Percentiles rank a stretch among this genome's conserved stretches.
Evolutionary conservation across 2,329 filamentous ascomycete genomes (phyloP).

Genomic region (Pseudonectria buxi): DNA sequence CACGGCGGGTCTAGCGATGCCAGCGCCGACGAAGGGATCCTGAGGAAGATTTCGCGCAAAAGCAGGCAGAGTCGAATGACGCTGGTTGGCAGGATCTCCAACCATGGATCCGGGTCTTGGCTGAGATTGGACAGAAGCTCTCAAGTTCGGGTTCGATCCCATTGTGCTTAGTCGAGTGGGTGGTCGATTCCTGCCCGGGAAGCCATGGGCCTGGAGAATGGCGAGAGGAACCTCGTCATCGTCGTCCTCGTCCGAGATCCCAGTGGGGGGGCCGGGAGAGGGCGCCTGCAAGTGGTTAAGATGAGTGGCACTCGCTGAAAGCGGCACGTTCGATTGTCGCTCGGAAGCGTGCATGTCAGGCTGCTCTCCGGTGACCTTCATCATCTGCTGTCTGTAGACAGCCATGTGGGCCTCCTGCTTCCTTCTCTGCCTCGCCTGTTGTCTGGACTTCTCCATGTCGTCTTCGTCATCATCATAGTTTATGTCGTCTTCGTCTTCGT

Average conservation of each 20-base stretch:
- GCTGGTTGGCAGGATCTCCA: slow-evolving; percentile 21
- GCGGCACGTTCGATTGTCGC: slow-evolving; percentile 45
- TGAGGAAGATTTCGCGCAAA: slow-evolving; percentile 78
- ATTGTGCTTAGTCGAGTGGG: slow-evolving; percentile 60
- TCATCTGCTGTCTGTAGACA: slow-evolving; percentile 91
- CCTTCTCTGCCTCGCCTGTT: slow-evolving; percentile 67
- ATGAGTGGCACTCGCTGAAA: slow-evolving; percentile 58
- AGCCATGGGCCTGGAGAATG: slow-evolving; percentile 82
- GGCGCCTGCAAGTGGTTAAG: slow-evolving; percentile 35
- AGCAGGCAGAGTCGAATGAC: slow-evolving; percentile 55
- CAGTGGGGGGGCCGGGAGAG: slow-evolving; percentile 34
- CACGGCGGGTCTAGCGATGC: slow-evolving; percentile 63
- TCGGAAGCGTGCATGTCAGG: slow-evolving; percentile 29
- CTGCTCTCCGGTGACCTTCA: slow-evolving; percentile 80
- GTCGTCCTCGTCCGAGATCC: slow-evolving; percentile 71
- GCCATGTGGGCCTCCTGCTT: slow-evolving; percentile 89
- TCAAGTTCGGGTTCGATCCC: slow-evolving; percentile 66
- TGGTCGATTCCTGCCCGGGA: slow-evolving; percentile 70
- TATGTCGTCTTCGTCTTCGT: slow-evolving; percentile 58
- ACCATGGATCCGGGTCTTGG: slow-evolving; percentile 48
- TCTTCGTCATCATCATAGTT: slow-evolving; percentile 71
- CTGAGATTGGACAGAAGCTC: slow-evolving; percentile 43
- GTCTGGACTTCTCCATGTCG: slow-evolving; percentile 66
- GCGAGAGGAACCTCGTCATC: slow-evolving; percentile 85
- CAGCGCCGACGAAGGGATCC: slow-evolving; percentile 77